Conservation (phyloP, 345 rosid genomes). For the Nephelium lappaceum region DNA sequence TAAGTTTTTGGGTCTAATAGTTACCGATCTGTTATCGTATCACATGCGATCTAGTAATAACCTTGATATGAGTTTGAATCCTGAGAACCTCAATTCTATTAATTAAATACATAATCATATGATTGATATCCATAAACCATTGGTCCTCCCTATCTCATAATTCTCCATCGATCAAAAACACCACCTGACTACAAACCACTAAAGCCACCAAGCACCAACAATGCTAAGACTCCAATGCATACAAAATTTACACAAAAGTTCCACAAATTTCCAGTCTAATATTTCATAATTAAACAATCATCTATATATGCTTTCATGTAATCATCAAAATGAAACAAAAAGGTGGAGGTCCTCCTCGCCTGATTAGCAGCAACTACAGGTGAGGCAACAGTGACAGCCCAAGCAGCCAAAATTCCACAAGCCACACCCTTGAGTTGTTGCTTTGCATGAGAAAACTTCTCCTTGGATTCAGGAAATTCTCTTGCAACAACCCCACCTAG, state of each 20-base stretch:
- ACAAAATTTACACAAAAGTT: neutral
- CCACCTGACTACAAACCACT: neutral
- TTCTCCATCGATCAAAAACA: neutral
- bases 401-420: slow-evolving; percentile 76
- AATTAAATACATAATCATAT: neutral
- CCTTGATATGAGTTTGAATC: neutral
- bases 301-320: neutral
- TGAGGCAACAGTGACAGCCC: slow-evolving; percentile 63
- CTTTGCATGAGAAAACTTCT: slow-evolving; percentile 41
- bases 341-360: slow-evolving; percentile 36
- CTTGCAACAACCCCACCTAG: slow-evolving; percentile 38
- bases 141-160: neutral
- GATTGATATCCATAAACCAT: neutral
- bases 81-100: neutral
- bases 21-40: neutral
- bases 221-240: neutral
- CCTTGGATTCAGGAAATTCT: slow-evolving; percentile 32
- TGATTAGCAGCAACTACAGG: slow-evolving; percentile 82
- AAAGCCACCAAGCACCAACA: neutral
- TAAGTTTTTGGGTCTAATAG: neutral
- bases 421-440: slow-evolving; percentile 53
- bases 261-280: neutral
- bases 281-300: neutral
- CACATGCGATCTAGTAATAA: neutral
- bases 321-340: neutral